A percentile compares a stretch with the other conserved stretches of the same genome.
Evolutionary conservation across 768 basidiomycete genomes (phyloP).

Genomic region (Pleurotus tuoliensis): DNA sequence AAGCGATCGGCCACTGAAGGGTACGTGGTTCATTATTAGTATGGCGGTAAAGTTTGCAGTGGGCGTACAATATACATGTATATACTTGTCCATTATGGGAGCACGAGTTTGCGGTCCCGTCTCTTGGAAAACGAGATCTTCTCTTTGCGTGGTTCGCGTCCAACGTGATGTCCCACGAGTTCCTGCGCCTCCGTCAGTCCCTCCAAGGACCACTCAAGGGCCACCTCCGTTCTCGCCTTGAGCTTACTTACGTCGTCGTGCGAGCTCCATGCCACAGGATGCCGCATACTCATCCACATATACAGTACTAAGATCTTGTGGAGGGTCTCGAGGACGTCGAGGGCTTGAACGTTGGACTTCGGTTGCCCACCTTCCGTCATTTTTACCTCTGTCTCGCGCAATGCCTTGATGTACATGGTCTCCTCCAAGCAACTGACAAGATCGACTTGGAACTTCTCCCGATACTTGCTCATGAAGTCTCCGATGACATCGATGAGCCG

Average conservation of each 20-base stretch:
- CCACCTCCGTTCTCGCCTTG: slow-evolving; percentile 61
- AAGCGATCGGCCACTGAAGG: too few species aligned
- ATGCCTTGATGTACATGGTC: slow-evolving; percentile 31
- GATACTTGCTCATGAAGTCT: slow-evolving; percentile 40
- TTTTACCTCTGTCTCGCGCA: slow-evolving; percentile 37
- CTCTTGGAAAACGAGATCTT: background rate
- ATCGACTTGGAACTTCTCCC: slow-evolving; percentile 36
- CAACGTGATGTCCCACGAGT: background rate
- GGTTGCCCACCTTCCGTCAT: slow-evolving; percentile 1
- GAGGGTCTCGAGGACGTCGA: slow-evolving; percentile 56
- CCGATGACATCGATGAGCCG: slow-evolving; percentile 27
- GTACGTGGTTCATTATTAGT: too few species aligned
- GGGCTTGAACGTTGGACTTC: slow-evolving; percentile 13
- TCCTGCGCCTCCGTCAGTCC: slow-evolving; percentile 27
- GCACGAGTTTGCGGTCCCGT: too few species aligned
- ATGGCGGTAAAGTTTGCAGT: too few species aligned
- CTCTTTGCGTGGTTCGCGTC: background rate
- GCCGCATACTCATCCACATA: slow-evolving; percentile 79
- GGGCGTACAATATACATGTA: too few species aligned
- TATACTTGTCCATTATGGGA: too few species aligned
- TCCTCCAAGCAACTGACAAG: slow-evolving; percentile 32
- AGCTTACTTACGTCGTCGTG: slow-evolving; percentile 43
- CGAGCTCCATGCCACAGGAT: slow-evolving; percentile 64
- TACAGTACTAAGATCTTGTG: slow-evolving; percentile 79
- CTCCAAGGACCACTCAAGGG: slow-evolving; percentile 60